Conservation (phyloP, 805 yeast genomes). For the Kuraishia hungarica region DNA sequence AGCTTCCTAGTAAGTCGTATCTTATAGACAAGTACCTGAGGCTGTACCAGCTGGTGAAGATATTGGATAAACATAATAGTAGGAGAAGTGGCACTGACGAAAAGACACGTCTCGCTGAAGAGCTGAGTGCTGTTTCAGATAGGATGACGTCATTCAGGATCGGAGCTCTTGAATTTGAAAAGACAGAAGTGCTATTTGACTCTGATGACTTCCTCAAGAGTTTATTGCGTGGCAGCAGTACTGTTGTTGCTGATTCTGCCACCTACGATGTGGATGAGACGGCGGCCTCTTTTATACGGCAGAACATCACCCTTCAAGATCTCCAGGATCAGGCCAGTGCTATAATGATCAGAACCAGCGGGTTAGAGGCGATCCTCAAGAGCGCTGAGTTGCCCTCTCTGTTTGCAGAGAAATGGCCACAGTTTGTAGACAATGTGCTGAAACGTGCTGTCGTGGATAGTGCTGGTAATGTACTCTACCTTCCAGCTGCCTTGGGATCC, state of each 20-base stretch:
- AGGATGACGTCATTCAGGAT: slow-evolving; percentile 13
- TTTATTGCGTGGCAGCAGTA: slow-evolving; percentile 14
- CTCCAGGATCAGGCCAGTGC: slow-evolving; percentile 24
- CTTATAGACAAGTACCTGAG: slow-evolving; percentile 58
- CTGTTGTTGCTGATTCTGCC: background rate
- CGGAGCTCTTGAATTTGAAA: slow-evolving; percentile 26
- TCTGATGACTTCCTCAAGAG: slow-evolving; percentile 51
- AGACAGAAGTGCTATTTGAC: slow-evolving; percentile 29
- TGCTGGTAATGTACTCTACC: background rate
- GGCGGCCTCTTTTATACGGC: slow-evolving; percentile 27
- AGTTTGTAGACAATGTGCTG: slow-evolving; percentile 6
- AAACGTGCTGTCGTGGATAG: background rate
- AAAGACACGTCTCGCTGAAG: slow-evolving; percentile 8
- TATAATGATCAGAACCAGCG: slow-evolving; percentile 12
- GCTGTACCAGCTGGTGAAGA: slow-evolving; percentile 46
- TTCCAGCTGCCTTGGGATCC: background rate
- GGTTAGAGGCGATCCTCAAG: slow-evolving; percentile 10
- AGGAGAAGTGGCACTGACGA: slow-evolving; percentile 12
- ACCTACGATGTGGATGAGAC: slow-evolving; percentile 2
- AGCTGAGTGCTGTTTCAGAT: slow-evolving; percentile 1
- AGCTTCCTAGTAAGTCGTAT: slow-evolving; percentile 61
- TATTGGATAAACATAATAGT: slow-evolving; percentile 24
- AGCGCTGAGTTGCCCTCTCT: slow-evolving; percentile 15
- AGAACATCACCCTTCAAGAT: slow-evolving; percentile 33
- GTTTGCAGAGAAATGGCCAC: slow-evolving; percentile 13